Evolutionary conservation across 169 alveolate species (phyloP).

Genomic region (Cryptosporidium baileyi): DNA sequence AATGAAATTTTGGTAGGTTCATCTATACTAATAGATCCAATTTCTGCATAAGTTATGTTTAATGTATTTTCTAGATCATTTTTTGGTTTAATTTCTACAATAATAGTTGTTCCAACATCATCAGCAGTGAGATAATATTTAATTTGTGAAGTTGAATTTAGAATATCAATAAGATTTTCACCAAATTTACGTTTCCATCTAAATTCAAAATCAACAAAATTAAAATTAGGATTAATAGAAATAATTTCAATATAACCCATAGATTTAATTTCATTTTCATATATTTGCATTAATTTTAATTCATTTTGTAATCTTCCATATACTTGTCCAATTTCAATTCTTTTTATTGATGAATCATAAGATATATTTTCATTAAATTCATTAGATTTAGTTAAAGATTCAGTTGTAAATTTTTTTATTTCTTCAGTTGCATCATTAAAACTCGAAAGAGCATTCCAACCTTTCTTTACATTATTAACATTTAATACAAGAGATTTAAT

Average conservation of each 20-base stretch:
- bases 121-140: slow-evolving; percentile 31
- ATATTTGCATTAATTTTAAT: background rate
- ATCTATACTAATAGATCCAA: slow-evolving; percentile 46
- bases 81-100: slow-evolving; percentile 23
- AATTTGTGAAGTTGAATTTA: background rate
- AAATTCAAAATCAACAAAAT: background rate
- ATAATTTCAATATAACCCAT: slow-evolving; percentile 27
- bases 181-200: slow-evolving; percentile 55
- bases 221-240: background rate
- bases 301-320: slow-evolving; percentile 19
- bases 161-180: slow-evolving; percentile 7
- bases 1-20: slow-evolving; percentile 16
- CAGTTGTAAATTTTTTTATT: background rate
- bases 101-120: slow-evolving; percentile 35
- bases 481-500: background rate
- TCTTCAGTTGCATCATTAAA: slow-evolving; percentile 40
- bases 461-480: background rate
- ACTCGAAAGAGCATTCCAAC: slow-evolving; percentile 5
- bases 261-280: background rate
- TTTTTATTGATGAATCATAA: background rate
- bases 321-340: slow-evolving; percentile 23
- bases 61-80: background rate
- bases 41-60: slow-evolving; percentile 20
- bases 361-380: background rate
- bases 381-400: background rate